Evolutionary conservation across 352 stramenopile genomes (phyloP), one percentile per base, ranked within the genome.

Genomic region (Phytophthora pini): DNA sequence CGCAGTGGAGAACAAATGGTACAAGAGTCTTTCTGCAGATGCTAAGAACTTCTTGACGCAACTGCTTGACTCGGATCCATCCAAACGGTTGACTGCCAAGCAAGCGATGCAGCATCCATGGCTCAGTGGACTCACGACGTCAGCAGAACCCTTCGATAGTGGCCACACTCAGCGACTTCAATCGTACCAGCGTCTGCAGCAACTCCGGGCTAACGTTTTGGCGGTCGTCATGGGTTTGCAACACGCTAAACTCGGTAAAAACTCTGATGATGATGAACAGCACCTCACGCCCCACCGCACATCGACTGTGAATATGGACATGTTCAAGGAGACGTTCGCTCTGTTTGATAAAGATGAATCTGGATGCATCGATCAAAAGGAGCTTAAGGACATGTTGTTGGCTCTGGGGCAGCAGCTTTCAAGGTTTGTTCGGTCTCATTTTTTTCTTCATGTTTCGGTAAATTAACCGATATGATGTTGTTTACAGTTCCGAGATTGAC

Each of bases 331-430:
- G 50, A 85, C 84, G 3, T 93, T 93, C 50, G 57, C 63, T 43
- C 70, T 92, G 0, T 92, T 93, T 31, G 85, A 93, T 67, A 89
- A 90, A 66, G 85, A 93, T 45, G 74, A 87, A 51, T 91, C 79
- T 0, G 85, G 85, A 1, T 74, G 66, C n/a, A 91, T 93, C 20
- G 79, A 89, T 48, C 69, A 72, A n/a, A 51, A 79, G 32, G 85
- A 94, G 50, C 72, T 94, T 4, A 72, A 73, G 26, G 48, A 45
- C 8, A 82, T 89, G 38, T 52, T 94, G 46, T 48, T 70, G 8
- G 71, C 82, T 3, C 70, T 94, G 5, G 85, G 85, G 1, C 83
- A 92, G 48, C 78, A 71, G 8, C 70, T 88, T 20, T 76, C 77
- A 0, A 62, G 62, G 81, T 88, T 73, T 41, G 63, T 12, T 52